phyloP scores from a whole-genome alignment of 768 basidiomycete species.

The Pulveroboletus sp. region DNA sequence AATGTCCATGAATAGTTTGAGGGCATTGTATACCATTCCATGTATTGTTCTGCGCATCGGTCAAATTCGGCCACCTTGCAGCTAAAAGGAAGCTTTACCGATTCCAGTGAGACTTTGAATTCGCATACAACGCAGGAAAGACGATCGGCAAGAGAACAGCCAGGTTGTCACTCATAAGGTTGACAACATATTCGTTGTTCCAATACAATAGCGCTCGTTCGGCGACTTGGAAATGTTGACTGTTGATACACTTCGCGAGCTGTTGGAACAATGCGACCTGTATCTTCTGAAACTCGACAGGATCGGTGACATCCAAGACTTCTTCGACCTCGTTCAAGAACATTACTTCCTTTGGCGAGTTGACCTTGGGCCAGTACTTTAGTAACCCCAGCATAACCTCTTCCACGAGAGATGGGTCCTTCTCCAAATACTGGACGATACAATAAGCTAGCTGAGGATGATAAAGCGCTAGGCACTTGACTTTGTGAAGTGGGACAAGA shows the following conservation, averaged over 20 bases:
- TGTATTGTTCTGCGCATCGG: slow-evolving; percentile 77
- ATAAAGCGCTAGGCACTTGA: slow-evolving; percentile 94
- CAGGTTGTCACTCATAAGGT: slow-evolving; percentile 97
- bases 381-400: slow-evolving; percentile 96
- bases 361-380: slow-evolving; percentile 98
- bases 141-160: slow-evolving; percentile 87
- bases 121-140: slow-evolving; percentile 92
- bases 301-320: slow-evolving; percentile 96
- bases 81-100: slow-evolving; percentile 50
- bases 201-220: slow-evolving; percentile 96
- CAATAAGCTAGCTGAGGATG: slow-evolving; percentile 99
- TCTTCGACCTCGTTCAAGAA: slow-evolving; percentile 99
- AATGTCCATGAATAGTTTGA: slow-evolving; percentile 99
- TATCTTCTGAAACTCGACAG: slow-evolving; percentile 93
- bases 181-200: slow-evolving; percentile 99
- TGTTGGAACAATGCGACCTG: slow-evolving; percentile 90
- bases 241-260: slow-evolving; percentile 94
- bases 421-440: slow-evolving; percentile 97
- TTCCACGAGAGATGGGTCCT: slow-evolving; percentile 87
- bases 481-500: slow-evolving; percentile 95
- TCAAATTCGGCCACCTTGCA: slow-evolving; percentile 5
- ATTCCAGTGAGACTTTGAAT: slow-evolving; percentile 98
- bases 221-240: slow-evolving; percentile 99
- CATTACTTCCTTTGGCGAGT: slow-evolving; percentile 99
- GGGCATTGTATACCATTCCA: slow-evolving; percentile 97